Evolutionary conservation across 225 moss, liverwort and hornwort species (phyloP).

Genomic region (Polytrichum commune): DNA sequence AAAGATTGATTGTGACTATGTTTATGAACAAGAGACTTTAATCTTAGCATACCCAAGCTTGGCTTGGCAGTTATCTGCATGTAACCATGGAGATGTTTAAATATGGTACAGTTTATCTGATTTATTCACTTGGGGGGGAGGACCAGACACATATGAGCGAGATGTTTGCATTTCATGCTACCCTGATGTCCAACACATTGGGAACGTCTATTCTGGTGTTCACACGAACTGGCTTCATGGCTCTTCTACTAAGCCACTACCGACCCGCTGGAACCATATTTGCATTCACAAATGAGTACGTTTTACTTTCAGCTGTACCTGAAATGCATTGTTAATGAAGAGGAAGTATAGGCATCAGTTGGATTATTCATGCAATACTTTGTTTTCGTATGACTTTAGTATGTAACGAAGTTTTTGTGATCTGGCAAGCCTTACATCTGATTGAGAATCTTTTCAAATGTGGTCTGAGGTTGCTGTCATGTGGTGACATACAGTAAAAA

Average conservation of each 20-base stretch:
- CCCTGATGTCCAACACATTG: slow-evolving; percentile 98
- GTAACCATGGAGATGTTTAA: too few species aligned
- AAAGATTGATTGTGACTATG: too few species aligned
- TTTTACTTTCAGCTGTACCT: slow-evolving; percentile 1
- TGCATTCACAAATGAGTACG: slow-evolving; percentile 97
- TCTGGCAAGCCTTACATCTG: too few species aligned
- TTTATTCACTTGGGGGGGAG: not conserved
- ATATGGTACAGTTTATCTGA: too few species aligned
- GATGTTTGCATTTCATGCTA: slow-evolving; percentile 99
- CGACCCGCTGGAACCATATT: slow-evolving; percentile 96
- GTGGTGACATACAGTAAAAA: slow-evolving; percentile 57
- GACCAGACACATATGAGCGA: slow-evolving; percentile 98
- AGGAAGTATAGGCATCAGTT: not conserved
- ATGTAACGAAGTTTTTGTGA: too few species aligned
- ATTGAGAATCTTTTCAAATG: not conserved
- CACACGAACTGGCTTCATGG: slow-evolving; percentile 96
- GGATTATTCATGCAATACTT: not conserved
- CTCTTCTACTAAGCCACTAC: slow-evolving; percentile 88
- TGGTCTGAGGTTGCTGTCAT: slow-evolving; percentile 3
- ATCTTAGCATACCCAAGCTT: too few species aligned
- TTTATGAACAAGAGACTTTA: too few species aligned
- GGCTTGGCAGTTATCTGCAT: too few species aligned
- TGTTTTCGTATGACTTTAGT: too few species aligned
- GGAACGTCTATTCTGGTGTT: slow-evolving; percentile 98
- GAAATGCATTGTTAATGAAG: not conserved